Conservation (phyloP, 2,329 filamentous ascomycete genomes). For the Zasmidium angulare region DNA sequence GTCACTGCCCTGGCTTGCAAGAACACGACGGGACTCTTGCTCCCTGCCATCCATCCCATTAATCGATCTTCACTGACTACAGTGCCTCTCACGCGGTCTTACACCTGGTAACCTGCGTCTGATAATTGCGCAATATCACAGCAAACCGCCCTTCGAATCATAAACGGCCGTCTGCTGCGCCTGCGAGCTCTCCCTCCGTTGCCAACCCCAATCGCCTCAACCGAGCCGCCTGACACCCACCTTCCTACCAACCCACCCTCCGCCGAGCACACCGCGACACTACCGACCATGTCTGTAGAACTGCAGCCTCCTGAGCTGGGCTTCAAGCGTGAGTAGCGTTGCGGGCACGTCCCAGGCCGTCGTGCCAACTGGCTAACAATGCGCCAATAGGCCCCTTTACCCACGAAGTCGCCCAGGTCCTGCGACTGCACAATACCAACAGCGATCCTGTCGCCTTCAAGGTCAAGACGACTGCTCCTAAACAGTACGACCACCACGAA, state of each 20-base stretch:
- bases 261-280: background rate
- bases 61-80: background rate
- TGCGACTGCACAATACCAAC: slow-evolving; percentile 60
- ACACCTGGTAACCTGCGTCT: background rate
- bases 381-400: slow-evolving; percentile 59
- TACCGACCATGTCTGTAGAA: slow-evolving; percentile 80
- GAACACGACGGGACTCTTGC: too few species aligned
- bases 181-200: slow-evolving; percentile 2
- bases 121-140: background rate
- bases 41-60: too few species aligned
- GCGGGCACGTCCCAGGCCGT: background rate
- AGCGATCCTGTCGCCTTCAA: slow-evolving; percentile 64
- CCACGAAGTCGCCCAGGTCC: slow-evolving; percentile 61
- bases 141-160: background rate
- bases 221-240: background rate
- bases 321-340: slow-evolving; percentile 74
- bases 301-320: slow-evolving; percentile 87
- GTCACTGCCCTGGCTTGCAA: too few species aligned
- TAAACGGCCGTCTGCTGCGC: background rate
- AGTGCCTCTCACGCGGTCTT: background rate
- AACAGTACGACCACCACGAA: slow-evolving; percentile 70
- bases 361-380: slow-evolving; percentile 15
- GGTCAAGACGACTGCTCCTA: slow-evolving; percentile 98
- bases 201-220: slow-evolving; percentile 5
- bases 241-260: background rate